Evolutionary conservation across 2,329 filamentous ascomycete species (phyloP).

Genomic region (Aspergillus sp.): DNA sequence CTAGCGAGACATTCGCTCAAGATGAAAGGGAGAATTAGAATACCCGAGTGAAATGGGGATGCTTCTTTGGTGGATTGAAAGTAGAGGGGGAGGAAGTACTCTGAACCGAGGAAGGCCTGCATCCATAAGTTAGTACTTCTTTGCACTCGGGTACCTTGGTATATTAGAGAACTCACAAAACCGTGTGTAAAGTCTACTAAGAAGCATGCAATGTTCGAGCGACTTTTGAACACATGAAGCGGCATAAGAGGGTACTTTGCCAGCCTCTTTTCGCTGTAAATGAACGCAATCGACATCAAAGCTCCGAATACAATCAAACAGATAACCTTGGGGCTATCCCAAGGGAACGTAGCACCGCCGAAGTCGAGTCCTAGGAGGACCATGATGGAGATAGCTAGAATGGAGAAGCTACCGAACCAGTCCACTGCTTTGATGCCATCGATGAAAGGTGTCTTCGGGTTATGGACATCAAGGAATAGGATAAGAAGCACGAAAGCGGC

Average conservation of each 20-base stretch:
- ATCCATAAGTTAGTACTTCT: constrained; percentile 3
- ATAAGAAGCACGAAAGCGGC: constrained; percentile 51
- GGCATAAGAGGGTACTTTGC: constrained; percentile 70
- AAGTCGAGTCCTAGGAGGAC: constrained; percentile 56
- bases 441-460: constrained; percentile 52
- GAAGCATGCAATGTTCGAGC: constrained; percentile 60
- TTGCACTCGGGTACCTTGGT: background rate
- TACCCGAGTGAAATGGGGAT: constrained; percentile 59
- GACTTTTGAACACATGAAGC: constrained; percentile 57
- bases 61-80: constrained; percentile 67
- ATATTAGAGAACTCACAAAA: constrained; percentile 32
- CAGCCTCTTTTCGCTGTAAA: constrained; percentile 63
- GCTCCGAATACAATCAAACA: constrained; percentile 54
- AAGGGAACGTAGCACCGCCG: constrained; percentile 54
- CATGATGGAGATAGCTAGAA: constrained; percentile 53
- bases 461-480: constrained; percentile 56
- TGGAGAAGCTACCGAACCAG: constrained; percentile 54
- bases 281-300: constrained; percentile 52
- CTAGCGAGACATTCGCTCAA: constrained; percentile 46
- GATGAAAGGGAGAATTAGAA: constrained; percentile 62
- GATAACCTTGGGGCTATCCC: constrained; percentile 56
- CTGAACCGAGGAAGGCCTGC: constrained; percentile 62
- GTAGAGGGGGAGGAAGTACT: constrained; percentile 73
- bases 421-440: constrained; percentile 54
- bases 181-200: constrained; percentile 49